Evolutionary conservation across 345 rosid genomes (phyloP).

Genomic region (Salix viminalis): DNA sequence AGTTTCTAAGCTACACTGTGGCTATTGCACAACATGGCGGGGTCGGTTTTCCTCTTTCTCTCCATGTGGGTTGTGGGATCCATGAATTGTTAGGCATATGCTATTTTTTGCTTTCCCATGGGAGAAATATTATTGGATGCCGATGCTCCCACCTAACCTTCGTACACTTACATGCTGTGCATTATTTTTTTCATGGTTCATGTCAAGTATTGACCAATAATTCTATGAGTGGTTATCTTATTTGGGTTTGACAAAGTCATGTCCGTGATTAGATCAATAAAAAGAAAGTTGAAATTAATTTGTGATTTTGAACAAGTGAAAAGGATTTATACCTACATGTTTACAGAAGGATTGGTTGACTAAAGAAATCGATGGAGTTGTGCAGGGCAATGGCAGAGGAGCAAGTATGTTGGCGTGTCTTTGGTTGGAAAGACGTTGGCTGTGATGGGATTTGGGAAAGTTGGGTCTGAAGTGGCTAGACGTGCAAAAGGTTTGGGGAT

Average conservation of each 20-base stretch:
- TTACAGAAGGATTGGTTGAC: background rate
- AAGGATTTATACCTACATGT: too few species aligned
- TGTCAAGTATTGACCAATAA: too few species aligned
- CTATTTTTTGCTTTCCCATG: background rate
- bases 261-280: too few species aligned
- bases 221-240: too few species aligned
- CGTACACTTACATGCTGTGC: background rate
- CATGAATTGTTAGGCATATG: background rate
- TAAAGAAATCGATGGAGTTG: background rate
- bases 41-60: slow-evolving; percentile 8
- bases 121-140: background rate
- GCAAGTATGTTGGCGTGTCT: slow-evolving; percentile 78
- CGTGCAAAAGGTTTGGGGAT: slow-evolving; percentile 84
- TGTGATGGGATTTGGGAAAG: slow-evolving; percentile 87
- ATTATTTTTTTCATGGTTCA: too few species aligned
- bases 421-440: slow-evolving; percentile 77
- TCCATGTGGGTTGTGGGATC: background rate
- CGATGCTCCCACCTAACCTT: background rate
- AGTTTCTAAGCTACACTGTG: background rate
- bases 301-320: too few species aligned
- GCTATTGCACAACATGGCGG: background rate
- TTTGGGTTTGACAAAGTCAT: too few species aligned
- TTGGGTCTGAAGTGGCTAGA: slow-evolving; percentile 80
- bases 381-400: slow-evolving; percentile 77
- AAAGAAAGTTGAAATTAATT: too few species aligned